Evolutionary conservation across 2,329 filamentous ascomycete genomes (phyloP).

Genomic region (Onygena corvina): DNA sequence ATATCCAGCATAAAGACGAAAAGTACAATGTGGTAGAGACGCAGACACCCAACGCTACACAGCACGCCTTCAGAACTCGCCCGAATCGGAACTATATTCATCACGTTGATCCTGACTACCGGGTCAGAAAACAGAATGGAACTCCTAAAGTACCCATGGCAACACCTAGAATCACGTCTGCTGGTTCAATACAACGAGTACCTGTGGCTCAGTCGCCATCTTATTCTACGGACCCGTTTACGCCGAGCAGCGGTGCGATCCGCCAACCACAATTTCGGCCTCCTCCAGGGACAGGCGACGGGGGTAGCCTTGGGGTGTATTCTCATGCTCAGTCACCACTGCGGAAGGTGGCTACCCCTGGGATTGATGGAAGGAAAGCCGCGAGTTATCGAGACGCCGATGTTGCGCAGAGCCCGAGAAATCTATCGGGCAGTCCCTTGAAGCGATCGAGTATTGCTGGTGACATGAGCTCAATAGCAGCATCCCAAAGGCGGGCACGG

Average conservation of each 20-base stretch:
- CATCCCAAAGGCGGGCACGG: neutral
- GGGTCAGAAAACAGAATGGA: constrained; percentile 28
- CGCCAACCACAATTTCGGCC: constrained; percentile 44
- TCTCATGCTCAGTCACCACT: constrained; percentile 71
- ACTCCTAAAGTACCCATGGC: constrained; percentile 30
- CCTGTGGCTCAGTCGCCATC: constrained; percentile 30
- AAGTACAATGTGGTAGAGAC: constrained; percentile 46
- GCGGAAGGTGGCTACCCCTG: constrained; percentile 60
- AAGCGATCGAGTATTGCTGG: constrained; percentile 34
- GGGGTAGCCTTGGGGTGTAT: constrained; percentile 69
- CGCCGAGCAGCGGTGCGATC: constrained; percentile 32
- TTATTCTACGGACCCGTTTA: constrained; percentile 35
- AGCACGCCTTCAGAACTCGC: constrained; percentile 68
- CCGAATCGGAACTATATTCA: constrained; percentile 70
- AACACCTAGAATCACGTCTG: constrained; percentile 16
- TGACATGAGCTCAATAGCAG: constrained; percentile 19
- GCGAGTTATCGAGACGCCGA: constrained; percentile 30
- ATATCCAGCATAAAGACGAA: constrained; percentile 30
- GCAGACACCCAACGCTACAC: constrained; percentile 49
- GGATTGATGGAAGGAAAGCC: constrained; percentile 34
- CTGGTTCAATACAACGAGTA: constrained; percentile 21
- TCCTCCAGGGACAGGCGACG: constrained; percentile 42
- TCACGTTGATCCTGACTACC: constrained; percentile 57
- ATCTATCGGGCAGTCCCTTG: constrained; percentile 31
- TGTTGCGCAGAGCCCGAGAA: constrained; percentile 27